Evolutionary conservation across 2,329 filamentous ascomycete genomes (phyloP).

Genomic region (Sclerotiophoma versabilis): DNA sequence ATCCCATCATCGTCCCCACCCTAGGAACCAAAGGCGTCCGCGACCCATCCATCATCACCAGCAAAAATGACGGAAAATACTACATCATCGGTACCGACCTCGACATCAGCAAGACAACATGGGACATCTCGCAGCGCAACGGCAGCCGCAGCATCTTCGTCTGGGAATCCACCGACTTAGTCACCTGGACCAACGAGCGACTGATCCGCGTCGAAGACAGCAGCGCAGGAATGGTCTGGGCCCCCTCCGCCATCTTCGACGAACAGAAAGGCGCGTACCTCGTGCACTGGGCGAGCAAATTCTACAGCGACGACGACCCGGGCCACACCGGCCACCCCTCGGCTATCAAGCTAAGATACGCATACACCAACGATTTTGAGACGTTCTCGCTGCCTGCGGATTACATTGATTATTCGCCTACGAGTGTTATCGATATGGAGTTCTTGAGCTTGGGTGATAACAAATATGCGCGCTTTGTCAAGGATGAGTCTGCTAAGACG

Average conservation of each 20-base stretch:
- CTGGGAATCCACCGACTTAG: slow-evolving; percentile 62
- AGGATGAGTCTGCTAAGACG: slow-evolving; percentile 61
- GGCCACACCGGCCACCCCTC: slow-evolving; percentile 58
- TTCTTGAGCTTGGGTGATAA: slow-evolving; percentile 57
- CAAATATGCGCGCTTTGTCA: slow-evolving; percentile 63
- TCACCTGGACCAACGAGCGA: slow-evolving; percentile 59
- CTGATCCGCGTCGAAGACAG: slow-evolving; percentile 60
- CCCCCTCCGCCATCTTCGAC: slow-evolving; percentile 64
- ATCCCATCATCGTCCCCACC: slow-evolving; percentile 58
- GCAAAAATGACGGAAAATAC: slow-evolving; percentile 60
- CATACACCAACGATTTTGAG: slow-evolving; percentile 63
- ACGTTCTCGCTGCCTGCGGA: slow-evolving; percentile 60
- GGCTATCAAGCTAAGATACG: slow-evolving; percentile 58
- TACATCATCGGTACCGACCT: slow-evolving; percentile 64
- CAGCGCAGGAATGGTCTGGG: slow-evolving; percentile 67
- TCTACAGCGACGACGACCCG: slow-evolving; percentile 57
- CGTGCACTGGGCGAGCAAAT: slow-evolving; percentile 58
- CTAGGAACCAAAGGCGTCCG: slow-evolving; percentile 61
- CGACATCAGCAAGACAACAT: slow-evolving; percentile 60
- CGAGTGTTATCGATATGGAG: slow-evolving; percentile 64
- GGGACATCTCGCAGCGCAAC: slow-evolving; percentile 61
- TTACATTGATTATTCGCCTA: slow-evolving; percentile 58
- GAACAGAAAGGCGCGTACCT: slow-evolving; percentile 54
- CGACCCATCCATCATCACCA: slow-evolving; percentile 58
- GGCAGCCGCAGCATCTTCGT: slow-evolving; percentile 62